Evolutionary conservation across 768 basidiomycete species (phyloP), one percentile per base, ranked within the genome.

Genomic region (Leccinum ochraceum): DNA sequence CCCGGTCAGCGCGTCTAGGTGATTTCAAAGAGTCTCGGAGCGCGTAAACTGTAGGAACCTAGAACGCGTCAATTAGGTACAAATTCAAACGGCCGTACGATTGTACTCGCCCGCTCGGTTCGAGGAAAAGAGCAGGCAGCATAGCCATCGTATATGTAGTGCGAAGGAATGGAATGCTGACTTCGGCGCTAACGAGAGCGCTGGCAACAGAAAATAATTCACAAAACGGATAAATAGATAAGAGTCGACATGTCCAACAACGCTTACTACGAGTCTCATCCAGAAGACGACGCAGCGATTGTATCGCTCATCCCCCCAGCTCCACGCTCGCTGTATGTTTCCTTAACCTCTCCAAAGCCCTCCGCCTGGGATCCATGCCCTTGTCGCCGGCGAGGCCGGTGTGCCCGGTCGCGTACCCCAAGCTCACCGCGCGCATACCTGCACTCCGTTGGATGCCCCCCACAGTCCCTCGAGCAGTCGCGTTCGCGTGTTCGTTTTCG

Each of bases 361-460:
- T 55, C 59, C 72, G 63, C 26, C 71, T 65, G 32, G 71, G 64
- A 11, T 72, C 63, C 8, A 14, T 32, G n/a, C 67, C 67, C 3
- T 51, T 54, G 22, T 57, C 63, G 1, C 60, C 49, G 1, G 24
- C 37, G 9, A 16, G 17, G 1, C 34, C 44, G 16, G 52, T 32
- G 44, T 51, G 60, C 52, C 67, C 69, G 24, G 57, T 65, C 52
- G 64, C 50, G 53, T 71, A 61, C 11, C 72, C 72, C 63, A 75
- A 60, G 39, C 72, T 74, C 53, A 65, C 51, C 39, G 71, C 63
- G 7, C 72, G 73, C 51, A 57, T 36, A 0, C 73, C 73, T n/a
- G 26, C 22, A 13, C 70, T 66, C 26, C 65, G 62, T 4, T 65
- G 57, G 7, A 61, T 5, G n/a, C 58, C 49, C 3, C 58, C 63